These are phyloP conservation scores for Botrytis elliptica DNA, from an alignment of 2,329 filamentous ascomycete genomes.

Conservation along the genomic window DNA sequence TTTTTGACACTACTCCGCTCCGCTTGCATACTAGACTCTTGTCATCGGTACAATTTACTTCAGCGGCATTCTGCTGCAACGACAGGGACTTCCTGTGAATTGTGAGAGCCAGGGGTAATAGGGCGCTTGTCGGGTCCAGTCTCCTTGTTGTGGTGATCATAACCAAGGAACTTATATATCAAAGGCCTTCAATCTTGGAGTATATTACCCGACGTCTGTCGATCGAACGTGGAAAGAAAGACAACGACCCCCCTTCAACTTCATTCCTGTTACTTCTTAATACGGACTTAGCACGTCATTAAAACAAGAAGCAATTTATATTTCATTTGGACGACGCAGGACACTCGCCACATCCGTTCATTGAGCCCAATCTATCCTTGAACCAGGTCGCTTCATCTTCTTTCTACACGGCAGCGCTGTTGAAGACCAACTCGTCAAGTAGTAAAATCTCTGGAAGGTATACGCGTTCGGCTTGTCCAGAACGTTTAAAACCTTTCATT, in stretches of 20 bases:
- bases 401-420: conserved; percentile 24
- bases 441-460: conserved; percentile 25
- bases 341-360: conserved; percentile 32
- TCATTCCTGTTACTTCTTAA: conserved; percentile 28
- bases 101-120: conserved; percentile 30
- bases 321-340: conserved; percentile 37
- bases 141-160: conserved; percentile 37
- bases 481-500: conserved; percentile 28
- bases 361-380: conserved; percentile 33
- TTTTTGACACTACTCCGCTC: conserved; percentile 29
- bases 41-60: conserved; percentile 30
- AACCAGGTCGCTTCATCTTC: conserved; percentile 30
- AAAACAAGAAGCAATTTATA: conserved; percentile 36
- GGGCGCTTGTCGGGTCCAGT: conserved; percentile 37
- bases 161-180: conserved; percentile 33
- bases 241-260: conserved; percentile 32
- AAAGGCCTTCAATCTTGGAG: conserved; percentile 36
- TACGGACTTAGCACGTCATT: conserved; percentile 37
- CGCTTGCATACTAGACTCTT: conserved; percentile 27
- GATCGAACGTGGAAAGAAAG: conserved; percentile 38
- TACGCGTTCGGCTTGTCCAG: conserved; percentile 37
- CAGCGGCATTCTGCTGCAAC: conserved; percentile 31
- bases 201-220: conserved; percentile 38
- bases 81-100: conserved; percentile 30
- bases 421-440: conserved; percentile 12